Base-by-base conservation (phyloP, 2,329 filamentous ascomycete genomes). In the Elsinoe arachidis region DNA sequence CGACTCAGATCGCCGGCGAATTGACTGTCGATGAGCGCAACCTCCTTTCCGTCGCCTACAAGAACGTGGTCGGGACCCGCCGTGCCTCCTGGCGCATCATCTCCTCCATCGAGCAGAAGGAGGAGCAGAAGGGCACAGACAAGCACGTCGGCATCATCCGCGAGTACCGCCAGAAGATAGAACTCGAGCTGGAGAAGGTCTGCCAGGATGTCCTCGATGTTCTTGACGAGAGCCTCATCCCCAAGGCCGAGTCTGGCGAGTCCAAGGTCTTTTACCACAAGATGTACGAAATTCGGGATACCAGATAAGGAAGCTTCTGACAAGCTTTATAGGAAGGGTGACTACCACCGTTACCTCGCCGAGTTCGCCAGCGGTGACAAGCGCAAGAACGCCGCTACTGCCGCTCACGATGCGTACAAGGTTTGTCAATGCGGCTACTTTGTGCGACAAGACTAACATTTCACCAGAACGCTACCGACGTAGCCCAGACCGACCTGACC, bases 201-300 rank as follows among this genome's bases (percentile, higher is more conserved):
- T 53, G 56, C 56, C 56, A 57, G 56, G 56, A 57, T 37, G 56
- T 57, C 4, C 56, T 97, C 67, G 87, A 96, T 69, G 92, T 97
- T 67, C 82, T 97, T 65, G 91, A 96, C 74, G 81, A 96, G 71
- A 86, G 85, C 73, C 82, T 97, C 71, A 97, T 97, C 73, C 91
- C 91, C 76, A 92, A 93, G 78, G 92, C 92, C 72, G 87, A 93
- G 78, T 87, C 89, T 66, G 92, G 92, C 79, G 92, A 97, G 83
- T 96, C 90, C 75, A 97, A 96, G 86, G 92, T 97, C 74, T 97
- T 97, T 78, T 97, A 97, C 82, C 91, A 96, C 87, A 97, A 97
- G 86, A 97, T 97, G 92, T 96, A 80, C 68, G 88, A 81, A 43
- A 23, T 41, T 43, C 14, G 47, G 12, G 12, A 14, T 38, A 19